Evolutionary conservation across 345 rosid genomes (phyloP).

Genomic region (Draba incana): DNA sequence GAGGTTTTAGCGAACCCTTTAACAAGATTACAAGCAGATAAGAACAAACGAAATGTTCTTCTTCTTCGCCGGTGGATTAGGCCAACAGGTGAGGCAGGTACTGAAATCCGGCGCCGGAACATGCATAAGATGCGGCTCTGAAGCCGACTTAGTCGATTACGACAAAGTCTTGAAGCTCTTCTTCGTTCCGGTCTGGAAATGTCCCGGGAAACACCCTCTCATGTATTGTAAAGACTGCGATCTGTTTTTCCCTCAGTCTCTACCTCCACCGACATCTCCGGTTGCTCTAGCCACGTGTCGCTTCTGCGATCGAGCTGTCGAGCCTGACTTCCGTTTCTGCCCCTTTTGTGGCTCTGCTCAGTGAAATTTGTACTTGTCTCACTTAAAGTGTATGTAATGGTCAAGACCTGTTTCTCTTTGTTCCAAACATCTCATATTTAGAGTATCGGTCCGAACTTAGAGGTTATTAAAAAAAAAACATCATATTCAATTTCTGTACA

Average conservation of each 20-base stretch:
- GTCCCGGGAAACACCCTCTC: conserved; percentile 73
- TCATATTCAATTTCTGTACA: conserved; percentile 40
- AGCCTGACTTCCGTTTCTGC: conserved; percentile 76
- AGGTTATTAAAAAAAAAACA: too few relatives aligned
- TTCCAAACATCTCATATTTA: too few relatives aligned
- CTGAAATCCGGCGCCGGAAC: conserved; percentile 65
- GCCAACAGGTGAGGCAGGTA: conserved; percentile 75
- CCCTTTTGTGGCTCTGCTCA: conserved; percentile 79
- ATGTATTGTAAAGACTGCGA: conserved; percentile 63
- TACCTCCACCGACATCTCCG: conserved; percentile 27
- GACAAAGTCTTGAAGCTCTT: conserved; percentile 82
- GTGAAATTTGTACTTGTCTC: conserved; percentile 17
- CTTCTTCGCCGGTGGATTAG: conserved; percentile 88
- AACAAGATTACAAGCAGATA: not conserved
- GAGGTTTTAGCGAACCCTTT: conserved; percentile 5
- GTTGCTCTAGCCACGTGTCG: conserved; percentile 52
- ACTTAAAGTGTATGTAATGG: not conserved
- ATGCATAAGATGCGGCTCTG: conserved; percentile 73
- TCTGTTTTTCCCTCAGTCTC: conserved; percentile 60
- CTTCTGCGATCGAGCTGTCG: conserved; percentile 59
- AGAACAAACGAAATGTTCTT: conserved; percentile 56
- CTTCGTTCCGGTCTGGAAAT: conserved; percentile 87
- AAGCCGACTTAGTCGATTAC: conserved; percentile 82
- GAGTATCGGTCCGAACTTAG: too few relatives aligned
- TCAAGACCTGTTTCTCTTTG: too few relatives aligned